phyloP scores from a whole-genome alignment of 768 basidiomycete genomes.

The Boletus pseudopeckii region DNA sequence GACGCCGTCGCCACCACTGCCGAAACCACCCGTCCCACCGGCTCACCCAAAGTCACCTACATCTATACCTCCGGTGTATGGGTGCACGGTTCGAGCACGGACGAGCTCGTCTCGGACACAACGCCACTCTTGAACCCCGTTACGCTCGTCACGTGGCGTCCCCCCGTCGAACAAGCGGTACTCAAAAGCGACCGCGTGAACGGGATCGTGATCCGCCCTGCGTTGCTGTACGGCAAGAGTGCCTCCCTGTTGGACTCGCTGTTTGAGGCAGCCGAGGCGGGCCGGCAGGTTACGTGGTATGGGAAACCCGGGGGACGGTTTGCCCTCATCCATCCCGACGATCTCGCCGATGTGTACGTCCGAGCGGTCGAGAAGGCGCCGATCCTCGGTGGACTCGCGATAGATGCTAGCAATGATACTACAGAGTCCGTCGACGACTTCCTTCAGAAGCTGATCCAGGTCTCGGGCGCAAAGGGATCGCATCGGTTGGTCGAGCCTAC shows the following conservation, averaged over 20 bases:
- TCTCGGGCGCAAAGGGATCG: constrained; percentile 27
- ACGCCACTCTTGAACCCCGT: constrained; percentile 16
- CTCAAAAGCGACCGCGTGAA: constrained; percentile 18
- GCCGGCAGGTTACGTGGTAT: constrained; percentile 20
- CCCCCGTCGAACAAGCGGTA: constrained; percentile 2
- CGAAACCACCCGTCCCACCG: too few relatives aligned
- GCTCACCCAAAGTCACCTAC: too few relatives aligned
- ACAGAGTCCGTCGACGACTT: constrained; percentile 31
- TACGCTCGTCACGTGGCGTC: constrained; percentile 21
- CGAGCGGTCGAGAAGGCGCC: constrained; percentile 32
- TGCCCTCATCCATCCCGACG: constrained; percentile 32
- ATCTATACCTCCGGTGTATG: constrained; percentile 29
- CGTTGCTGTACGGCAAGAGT: constrained; percentile 30
- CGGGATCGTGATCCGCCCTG: constrained; percentile 35
- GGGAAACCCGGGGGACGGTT: constrained; percentile 28
- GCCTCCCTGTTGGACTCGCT: constrained; percentile 21
- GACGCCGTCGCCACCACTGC: too few relatives aligned
- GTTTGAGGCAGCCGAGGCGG: constrained; percentile 23
- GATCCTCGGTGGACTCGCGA: constrained; percentile 27
- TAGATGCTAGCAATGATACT: constrained; percentile 30
- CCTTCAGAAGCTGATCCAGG: constrained; percentile 22
- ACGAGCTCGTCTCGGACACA: constrained; percentile 17
- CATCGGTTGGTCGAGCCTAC: constrained; percentile 20
- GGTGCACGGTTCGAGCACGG: constrained; percentile 24
- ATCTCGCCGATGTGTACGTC: constrained; percentile 34